phyloP scores from a whole-genome alignment of 2,329 filamentous ascomycete genomes.

The Didymella arachidicola region DNA sequence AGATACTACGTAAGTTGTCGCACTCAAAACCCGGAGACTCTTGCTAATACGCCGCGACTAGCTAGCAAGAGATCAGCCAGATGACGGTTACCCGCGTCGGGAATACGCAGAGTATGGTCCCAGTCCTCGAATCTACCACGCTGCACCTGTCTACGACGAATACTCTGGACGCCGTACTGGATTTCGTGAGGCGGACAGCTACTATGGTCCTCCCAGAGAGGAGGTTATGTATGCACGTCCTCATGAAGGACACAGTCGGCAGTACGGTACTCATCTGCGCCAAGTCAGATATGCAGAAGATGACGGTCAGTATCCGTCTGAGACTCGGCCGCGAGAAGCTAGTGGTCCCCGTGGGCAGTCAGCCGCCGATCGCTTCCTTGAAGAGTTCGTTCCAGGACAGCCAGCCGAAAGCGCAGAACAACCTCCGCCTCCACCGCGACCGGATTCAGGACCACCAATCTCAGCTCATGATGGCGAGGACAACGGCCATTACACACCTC shows the following conservation, averaged over 20 bases:
- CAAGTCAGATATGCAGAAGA: slow-evolving; percentile 42
- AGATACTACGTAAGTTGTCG: slow-evolving; percentile 47
- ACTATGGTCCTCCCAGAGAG: slow-evolving; percentile 36
- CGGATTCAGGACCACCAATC: slow-evolving; percentile 27
- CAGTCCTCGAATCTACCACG: slow-evolving; percentile 39
- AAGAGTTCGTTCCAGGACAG: slow-evolving; percentile 41
- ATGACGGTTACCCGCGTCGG: slow-evolving; percentile 40
- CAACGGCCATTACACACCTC: slow-evolving; percentile 42
- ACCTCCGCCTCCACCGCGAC: slow-evolving; percentile 20
- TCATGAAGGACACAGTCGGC: slow-evolving; percentile 38
- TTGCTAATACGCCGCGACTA: slow-evolving; percentile 13
- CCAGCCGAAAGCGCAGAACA: slow-evolving; percentile 27
- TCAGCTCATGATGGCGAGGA: slow-evolving; percentile 38
- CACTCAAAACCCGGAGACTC: neutral
- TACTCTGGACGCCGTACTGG: slow-evolving; percentile 40
- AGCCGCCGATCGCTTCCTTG: slow-evolving; percentile 48
- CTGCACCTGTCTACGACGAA: slow-evolving; percentile 41
- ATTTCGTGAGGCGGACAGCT: slow-evolving; percentile 46
- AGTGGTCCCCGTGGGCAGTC: slow-evolving; percentile 37
- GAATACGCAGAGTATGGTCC: slow-evolving; percentile 44
- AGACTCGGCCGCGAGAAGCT: slow-evolving; percentile 31
- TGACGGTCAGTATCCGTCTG: slow-evolving; percentile 32
- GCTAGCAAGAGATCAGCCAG: slow-evolving; percentile 39
- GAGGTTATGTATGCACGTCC: slow-evolving; percentile 41
- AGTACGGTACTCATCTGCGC: slow-evolving; percentile 39